Evolutionary conservation across 2,329 filamentous ascomycete genomes (phyloP).

Genomic region (Fusarium bactridioides): DNA sequence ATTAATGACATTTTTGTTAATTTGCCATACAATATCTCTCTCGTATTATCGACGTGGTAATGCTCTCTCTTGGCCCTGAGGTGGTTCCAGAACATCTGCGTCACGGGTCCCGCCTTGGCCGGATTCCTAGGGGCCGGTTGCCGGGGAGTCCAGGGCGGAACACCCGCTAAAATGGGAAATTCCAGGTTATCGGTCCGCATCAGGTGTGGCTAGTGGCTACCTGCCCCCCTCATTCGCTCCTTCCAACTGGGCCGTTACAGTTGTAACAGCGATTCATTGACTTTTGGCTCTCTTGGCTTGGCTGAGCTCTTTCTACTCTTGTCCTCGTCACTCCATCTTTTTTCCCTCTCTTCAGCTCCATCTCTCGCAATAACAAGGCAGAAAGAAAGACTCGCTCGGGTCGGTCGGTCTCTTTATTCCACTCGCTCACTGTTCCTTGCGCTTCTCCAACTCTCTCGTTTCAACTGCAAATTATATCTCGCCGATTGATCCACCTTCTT

Average conservation of each 20-base stretch:
- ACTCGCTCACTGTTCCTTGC: constrained; percentile 31
- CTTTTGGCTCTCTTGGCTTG: neutral
- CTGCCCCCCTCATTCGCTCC: constrained; percentile 31
- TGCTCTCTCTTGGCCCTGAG: neutral
- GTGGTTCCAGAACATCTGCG: constrained; percentile 29
- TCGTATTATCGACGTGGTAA: neutral
- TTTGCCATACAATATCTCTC: neutral
- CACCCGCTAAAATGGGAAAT: constrained; percentile 32
- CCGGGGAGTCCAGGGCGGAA: constrained; percentile 31
- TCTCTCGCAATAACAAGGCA: constrained; percentile 15
- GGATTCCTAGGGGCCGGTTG: constrained; percentile 24
- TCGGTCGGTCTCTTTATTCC: constrained; percentile 18
- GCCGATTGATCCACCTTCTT: constrained; percentile 15
- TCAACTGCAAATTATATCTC: constrained; percentile 11
- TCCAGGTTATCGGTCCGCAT: constrained; percentile 36
- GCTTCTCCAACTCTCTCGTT: constrained; percentile 12
- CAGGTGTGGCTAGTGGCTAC: constrained; percentile 35
- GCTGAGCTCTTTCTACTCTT: neutral
- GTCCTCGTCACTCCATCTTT: constrained; percentile 18
- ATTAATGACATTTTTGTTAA: neutral
- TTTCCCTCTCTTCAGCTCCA: constrained; percentile 5
- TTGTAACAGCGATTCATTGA: constrained; percentile 36
- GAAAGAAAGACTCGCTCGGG: neutral
- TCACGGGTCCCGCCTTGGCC: constrained; percentile 24
- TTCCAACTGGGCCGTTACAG: constrained; percentile 33